Conservation (phyloP, 2,329 filamentous ascomycete species). For the Pyrenophora seminiperda region DNA sequence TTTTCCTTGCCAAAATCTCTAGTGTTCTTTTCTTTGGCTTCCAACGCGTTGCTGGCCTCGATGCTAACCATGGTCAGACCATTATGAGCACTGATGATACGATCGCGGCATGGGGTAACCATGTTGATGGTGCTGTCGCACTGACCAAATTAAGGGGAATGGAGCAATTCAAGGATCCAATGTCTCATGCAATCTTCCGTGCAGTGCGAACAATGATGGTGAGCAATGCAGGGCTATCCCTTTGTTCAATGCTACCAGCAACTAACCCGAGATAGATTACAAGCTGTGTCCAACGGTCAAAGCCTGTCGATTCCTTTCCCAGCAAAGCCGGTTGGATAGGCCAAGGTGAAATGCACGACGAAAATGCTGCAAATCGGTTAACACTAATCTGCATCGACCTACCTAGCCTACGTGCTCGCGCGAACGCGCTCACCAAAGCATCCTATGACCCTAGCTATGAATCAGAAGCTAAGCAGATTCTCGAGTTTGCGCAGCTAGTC, state of each 20-base stretch:
- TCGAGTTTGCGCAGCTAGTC: constrained; percentile 44
- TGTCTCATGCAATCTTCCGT: constrained; percentile 48
- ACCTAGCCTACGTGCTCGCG: constrained; percentile 45
- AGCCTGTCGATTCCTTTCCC: constrained; percentile 48
- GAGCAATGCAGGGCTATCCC: constrained; percentile 1
- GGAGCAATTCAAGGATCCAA: constrained; percentile 47
- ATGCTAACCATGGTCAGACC: constrained; percentile 36
- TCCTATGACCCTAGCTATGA: constrained; percentile 26
- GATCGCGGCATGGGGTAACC: constrained; percentile 47
- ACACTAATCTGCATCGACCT: constrained; percentile 49
- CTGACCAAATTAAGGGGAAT: constrained; percentile 47
- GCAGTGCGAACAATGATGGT: constrained; percentile 51
- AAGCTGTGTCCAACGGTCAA: constrained; percentile 47
- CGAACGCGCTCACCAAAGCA: constrained; percentile 36
- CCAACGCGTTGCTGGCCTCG: background rate
- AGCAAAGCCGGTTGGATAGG: constrained; percentile 43
- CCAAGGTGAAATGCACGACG: constrained; percentile 36
- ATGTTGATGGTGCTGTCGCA: constrained; percentile 50
- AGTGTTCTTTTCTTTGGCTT: constrained; percentile 19
- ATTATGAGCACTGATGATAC: constrained; percentile 47
- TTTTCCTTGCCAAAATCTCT: constrained; percentile 22
- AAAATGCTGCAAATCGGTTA: constrained; percentile 49
- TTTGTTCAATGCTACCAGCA: background rate
- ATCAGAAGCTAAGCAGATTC: constrained; percentile 40
- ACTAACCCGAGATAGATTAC: constrained; percentile 39